Evolutionary conservation across 2,329 filamentous ascomycete genomes (phyloP).

Genomic region (Aspergillus pseudotamarii): DNA sequence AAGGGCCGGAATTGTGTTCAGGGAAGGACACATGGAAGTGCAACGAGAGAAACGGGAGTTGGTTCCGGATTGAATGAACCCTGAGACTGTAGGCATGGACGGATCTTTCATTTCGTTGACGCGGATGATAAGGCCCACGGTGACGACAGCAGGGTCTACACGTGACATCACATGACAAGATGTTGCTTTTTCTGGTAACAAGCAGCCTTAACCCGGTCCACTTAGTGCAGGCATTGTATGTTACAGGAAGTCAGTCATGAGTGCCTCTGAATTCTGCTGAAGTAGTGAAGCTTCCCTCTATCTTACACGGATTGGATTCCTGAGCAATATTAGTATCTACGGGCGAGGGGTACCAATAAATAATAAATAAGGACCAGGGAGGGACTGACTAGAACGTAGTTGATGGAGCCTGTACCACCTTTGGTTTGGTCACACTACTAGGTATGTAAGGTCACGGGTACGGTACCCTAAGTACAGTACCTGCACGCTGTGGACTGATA

Average conservation of each 20-base stretch:
- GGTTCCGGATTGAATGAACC: not conserved
- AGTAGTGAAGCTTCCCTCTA: not conserved
- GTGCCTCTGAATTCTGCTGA: not conserved
- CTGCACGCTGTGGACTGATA: slow-evolving; percentile 2
- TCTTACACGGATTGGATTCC: not conserved
- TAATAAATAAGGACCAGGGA: not conserved
- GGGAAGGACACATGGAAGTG: not conserved
- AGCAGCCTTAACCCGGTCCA: slow-evolving; percentile 1
- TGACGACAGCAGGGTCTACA: slow-evolving; percentile 15
- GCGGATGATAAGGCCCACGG: slow-evolving; percentile 15
- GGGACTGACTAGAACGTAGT: not conserved
- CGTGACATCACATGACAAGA: slow-evolving; percentile 10
- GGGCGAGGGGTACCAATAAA: not conserved
- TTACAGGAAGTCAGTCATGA: not conserved
- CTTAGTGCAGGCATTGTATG: not conserved
- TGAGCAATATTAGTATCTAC: not conserved
- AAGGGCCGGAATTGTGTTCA: not conserved
- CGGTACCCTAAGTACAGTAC: not conserved
- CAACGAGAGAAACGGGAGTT: not conserved
- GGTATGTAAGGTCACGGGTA: slow-evolving; percentile 3
- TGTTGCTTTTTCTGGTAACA: slow-evolving; percentile 10
- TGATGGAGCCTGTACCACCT: not conserved
- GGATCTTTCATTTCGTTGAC: slow-evolving; percentile 10
- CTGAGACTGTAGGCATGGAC: not conserved
- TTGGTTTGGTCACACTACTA: not conserved